These are phyloP conservation scores for Globisporangium iwayamae DNA, from an alignment of 352 stramenopile species.

Conservation along the genomic window DNA sequence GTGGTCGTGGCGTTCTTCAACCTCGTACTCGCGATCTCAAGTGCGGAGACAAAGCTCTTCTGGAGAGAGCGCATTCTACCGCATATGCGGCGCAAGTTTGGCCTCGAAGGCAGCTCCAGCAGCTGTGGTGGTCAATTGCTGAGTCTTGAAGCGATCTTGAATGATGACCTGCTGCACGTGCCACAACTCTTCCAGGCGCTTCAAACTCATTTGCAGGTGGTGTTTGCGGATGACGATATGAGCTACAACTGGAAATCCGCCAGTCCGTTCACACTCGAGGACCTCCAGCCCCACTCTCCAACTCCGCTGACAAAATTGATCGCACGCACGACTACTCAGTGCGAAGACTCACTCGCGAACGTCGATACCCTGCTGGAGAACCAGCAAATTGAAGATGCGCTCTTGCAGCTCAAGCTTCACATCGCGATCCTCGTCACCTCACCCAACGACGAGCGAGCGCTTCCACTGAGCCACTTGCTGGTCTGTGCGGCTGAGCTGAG, in stretches of 20 bases:
- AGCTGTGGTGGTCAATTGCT: conserved; percentile 3
- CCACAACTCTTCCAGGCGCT: conserved; percentile 52
- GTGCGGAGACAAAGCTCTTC: conserved; percentile 30
- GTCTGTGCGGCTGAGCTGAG: conserved; percentile 36
- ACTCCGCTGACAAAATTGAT: conserved; percentile 21
- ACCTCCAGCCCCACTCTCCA: conserved; percentile 16
- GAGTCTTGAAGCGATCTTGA: conserved; percentile 28
- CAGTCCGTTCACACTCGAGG: conserved; percentile 21
- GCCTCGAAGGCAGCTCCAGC: not conserved
- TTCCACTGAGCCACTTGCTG: conserved; percentile 35
- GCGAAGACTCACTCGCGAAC: conserved; percentile 23
- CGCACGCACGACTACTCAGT: conserved; percentile 22
- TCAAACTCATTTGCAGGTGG: conserved; percentile 31
- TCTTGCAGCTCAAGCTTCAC: conserved; percentile 37
- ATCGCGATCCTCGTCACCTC: conserved; percentile 32
- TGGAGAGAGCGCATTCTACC: conserved; percentile 56
- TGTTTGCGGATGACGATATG: conserved; percentile 27
- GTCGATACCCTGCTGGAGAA: conserved; percentile 22
- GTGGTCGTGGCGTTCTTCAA: conserved; percentile 55
- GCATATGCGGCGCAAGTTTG: conserved; percentile 41
- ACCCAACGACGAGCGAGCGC: conserved; percentile 27
- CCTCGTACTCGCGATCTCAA: conserved; percentile 33
- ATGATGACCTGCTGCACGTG: conserved; percentile 40
- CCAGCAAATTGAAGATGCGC: conserved; percentile 22
- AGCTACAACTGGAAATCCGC: conserved; percentile 34